These are phyloP conservation scores for Boletus pseudo-olivaceus DNA, from an alignment of 768 basidiomycete species.

Conservation along the genomic window DNA sequence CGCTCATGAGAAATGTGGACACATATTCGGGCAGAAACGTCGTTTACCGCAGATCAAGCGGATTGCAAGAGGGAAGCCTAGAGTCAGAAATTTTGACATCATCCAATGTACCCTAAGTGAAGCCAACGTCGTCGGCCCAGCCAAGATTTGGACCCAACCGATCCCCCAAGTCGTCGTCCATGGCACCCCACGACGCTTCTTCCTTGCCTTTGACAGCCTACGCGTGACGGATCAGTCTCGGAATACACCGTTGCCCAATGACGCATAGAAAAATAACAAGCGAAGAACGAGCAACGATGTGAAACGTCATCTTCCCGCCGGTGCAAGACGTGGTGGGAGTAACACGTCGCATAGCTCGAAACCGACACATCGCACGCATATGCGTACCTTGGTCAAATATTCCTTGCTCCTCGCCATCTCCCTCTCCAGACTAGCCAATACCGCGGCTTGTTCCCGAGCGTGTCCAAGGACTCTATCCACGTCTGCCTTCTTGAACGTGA, in stretches of 20 bases:
- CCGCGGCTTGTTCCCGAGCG: constrained; percentile 45
- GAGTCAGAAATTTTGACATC: neutral
- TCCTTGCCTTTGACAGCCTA: constrained; percentile 32
- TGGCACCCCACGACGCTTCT: constrained; percentile 20
- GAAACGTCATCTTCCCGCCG: neutral
- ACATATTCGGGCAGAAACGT: neutral
- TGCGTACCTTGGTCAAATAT: constrained; percentile 63
- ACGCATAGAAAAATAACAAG: neutral
- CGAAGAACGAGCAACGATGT: neutral
- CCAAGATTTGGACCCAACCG: constrained; percentile 16
- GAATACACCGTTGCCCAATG: neutral
- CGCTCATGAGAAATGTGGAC: neutral
- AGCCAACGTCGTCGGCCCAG: constrained; percentile 29
- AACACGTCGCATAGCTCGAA: neutral
- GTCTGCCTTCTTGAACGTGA: constrained; percentile 55
- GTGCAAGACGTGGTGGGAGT: neutral
- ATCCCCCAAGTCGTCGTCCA: constrained; percentile 29
- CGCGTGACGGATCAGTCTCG: neutral
- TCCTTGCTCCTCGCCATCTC: constrained; percentile 61
- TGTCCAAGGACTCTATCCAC: constrained; percentile 56
- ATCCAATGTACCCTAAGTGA: constrained; percentile 10
- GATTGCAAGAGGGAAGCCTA: neutral
- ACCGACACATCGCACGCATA: neutral
- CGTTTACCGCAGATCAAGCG: neutral
- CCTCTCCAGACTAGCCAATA: constrained; percentile 23